Conservation (phyloP, 495 filamentous ascomycete genomes). For the Trichoderma virens region DNA sequence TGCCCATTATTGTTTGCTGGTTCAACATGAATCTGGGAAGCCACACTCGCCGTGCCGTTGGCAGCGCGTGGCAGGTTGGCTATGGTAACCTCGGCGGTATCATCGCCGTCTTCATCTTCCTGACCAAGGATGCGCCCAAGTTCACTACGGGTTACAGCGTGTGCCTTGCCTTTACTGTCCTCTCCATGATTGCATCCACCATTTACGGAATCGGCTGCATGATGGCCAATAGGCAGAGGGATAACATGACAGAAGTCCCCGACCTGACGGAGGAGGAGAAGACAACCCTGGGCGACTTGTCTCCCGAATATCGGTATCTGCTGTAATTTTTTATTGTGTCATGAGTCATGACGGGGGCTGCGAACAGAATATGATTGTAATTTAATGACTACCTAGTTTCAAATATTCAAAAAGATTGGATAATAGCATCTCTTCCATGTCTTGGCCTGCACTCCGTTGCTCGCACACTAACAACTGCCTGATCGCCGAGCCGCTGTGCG, state of each 20-base stretch:
- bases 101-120: constrained; percentile 78
- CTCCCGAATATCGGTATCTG: constrained; percentile 46
- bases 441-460: no score
- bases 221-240: constrained; percentile 59
- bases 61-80: constrained; percentile 81
- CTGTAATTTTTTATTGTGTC: neutral
- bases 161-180: constrained; percentile 57
- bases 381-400: neutral
- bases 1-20: constrained; percentile 87
- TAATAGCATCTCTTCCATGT: no score
- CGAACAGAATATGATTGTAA: neutral
- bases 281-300: constrained; percentile 59
- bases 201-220: constrained; percentile 55
- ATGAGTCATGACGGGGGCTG: neutral
- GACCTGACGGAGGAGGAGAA: constrained; percentile 66
- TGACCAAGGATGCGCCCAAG: constrained; percentile 58
- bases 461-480: no score
- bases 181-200: constrained; percentile 53
- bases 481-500: no score
- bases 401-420: neutral
- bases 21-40: constrained; percentile 89
- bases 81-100: constrained; percentile 96
- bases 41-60: constrained; percentile 75
- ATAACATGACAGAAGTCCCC: constrained; percentile 41
- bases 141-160: constrained; percentile 74